Evolutionary conservation across 2,329 filamentous ascomycete genomes (phyloP), one percentile per base, ranked within the genome.

Genomic region (Monilinia aucupariae): DNA sequence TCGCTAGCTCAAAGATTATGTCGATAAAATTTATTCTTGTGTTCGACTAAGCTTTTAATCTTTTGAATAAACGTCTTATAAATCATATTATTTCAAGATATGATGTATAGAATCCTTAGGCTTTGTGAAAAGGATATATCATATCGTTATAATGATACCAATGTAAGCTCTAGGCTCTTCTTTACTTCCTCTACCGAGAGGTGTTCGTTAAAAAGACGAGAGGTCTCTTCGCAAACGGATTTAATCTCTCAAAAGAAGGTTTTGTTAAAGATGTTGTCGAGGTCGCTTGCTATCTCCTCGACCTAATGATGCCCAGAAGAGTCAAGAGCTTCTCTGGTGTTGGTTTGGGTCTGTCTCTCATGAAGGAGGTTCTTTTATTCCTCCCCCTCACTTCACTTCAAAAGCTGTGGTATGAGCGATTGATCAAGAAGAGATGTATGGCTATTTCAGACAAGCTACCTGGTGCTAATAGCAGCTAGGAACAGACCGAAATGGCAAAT

Each of bases 371-470:
- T 0, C 73, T 84, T 0, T 74, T 86, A 1, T 85, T 81, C 59
- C 79, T 85, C 0, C 83, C 83, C 0, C 71, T 86, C 0, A 83
- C 82, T 0, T 81, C 82, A 0, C 79, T 85, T 75, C 84, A 87
- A 67, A 74, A 79, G 2, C 81, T 81, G 47, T 85, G 82, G 80
- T 86, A 86, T 61, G 79, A 78, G 4, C 75, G 81, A 32, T 76
- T 86, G 6, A 75, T 86, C 12, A 86, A 83, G 0, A 80, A 80
- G 20, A 76, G 80, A 0, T 81, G 82, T 48, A 76, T 80, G 54
- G 75, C 74, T 1, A 75, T 82, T 51, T 72, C 85, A 0, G 77
- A 82, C 41, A 80, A 83, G 20, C 68, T 85, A 0, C 85, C 85
- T 66, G 74, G 76, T 45, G 76, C 76, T 22, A 76, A 76, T 9